Conservation (phyloP, 306 rosid species). For the Cercis canadensis region DNA sequence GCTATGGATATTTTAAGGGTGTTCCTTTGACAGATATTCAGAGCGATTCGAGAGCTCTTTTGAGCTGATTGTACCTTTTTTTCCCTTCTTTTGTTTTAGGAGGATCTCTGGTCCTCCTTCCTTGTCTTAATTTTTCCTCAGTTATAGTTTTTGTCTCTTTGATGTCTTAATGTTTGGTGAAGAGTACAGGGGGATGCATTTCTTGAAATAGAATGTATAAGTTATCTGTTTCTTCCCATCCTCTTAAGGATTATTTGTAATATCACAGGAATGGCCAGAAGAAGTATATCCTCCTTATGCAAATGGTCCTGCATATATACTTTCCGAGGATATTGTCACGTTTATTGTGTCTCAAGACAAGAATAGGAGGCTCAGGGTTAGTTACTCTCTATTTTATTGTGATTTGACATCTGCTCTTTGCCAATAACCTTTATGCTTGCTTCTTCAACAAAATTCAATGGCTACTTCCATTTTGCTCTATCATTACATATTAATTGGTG, state of each 20-base stretch:
- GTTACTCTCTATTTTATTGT: constrained; percentile 39
- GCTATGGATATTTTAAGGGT: too few relatives aligned
- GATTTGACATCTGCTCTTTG: neutral
- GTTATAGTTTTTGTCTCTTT: neutral
- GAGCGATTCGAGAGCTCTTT: too few relatives aligned
- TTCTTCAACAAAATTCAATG: neutral
- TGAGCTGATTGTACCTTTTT: too few relatives aligned
- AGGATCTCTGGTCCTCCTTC: neutral
- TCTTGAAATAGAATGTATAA: neutral
- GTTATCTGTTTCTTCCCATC: constrained; percentile 6
- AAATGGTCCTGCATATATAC: constrained; percentile 89
- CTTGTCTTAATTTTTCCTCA: neutral
- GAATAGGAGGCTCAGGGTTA: constrained; percentile 69
- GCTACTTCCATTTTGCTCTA: constrained; percentile 1
- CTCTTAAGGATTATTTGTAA: constrained; percentile 36
- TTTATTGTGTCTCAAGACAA: constrained; percentile 68
- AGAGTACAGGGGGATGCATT: constrained; percentile 1
- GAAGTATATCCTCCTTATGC: constrained; percentile 93
- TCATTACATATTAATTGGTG: constrained; percentile 14
- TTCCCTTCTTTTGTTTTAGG: too few relatives aligned
- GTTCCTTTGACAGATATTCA: too few relatives aligned
- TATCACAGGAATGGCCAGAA: constrained; percentile 95
- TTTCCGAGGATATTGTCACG: constrained; percentile 79
- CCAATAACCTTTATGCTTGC: neutral
- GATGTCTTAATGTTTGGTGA: too few relatives aligned